Evolutionary conservation across 2,329 filamentous ascomycete genomes (phyloP), one percentile per base, ranked within the genome.

Genomic region (Sclerotinia subarctica): DNA sequence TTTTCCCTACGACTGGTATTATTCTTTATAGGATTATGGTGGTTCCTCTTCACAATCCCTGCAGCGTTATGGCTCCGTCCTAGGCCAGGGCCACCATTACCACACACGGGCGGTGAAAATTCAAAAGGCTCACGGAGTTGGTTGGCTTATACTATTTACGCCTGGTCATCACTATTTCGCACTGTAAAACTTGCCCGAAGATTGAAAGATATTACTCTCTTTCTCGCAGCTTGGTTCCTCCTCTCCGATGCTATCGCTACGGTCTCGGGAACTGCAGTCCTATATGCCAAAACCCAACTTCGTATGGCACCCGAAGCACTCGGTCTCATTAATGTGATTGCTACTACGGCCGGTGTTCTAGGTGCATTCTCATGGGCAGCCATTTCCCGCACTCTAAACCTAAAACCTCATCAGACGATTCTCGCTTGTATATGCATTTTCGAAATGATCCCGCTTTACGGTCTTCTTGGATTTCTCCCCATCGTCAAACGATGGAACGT

Each of bases 201-300:
- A 29, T 83, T 94, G 7, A 80, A 87, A 57, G 91, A 95, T 74
- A 88, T 94, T 26, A 81, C 92, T 29, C 82, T 94, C 7, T 94
- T 94, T 77, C 85, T 98, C 13, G 86, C 86, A 4, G 93, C 92
- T 11, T 98, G 95, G 95, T 97, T 99, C 77, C 84, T 98, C 24
- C 85, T 99, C 4, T 96, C 92, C 10, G 94, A 99, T 76, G 93
- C 92, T 47, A 93, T 97, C 70, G 94, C 94, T 13, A 98, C 94
- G 0, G 94, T 96, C 0, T 94, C 91, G 44, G 94, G 93, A 19
- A 98, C 95, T 0, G 95, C 94, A 0, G 94, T 98, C 47, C 84
- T 99, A 19, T 99, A 97, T 78, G 95, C 94, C 47, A 97, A 97
- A 80, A 98, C 94, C 0, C 88, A 94, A 71, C 83, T 99, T 10